Percentiles rank a stretch among this genome's conserved stretches.
Conservation (phyloP, 495 filamentous ascomycete species). For the Trichodelitschia bisporula region DNA sequence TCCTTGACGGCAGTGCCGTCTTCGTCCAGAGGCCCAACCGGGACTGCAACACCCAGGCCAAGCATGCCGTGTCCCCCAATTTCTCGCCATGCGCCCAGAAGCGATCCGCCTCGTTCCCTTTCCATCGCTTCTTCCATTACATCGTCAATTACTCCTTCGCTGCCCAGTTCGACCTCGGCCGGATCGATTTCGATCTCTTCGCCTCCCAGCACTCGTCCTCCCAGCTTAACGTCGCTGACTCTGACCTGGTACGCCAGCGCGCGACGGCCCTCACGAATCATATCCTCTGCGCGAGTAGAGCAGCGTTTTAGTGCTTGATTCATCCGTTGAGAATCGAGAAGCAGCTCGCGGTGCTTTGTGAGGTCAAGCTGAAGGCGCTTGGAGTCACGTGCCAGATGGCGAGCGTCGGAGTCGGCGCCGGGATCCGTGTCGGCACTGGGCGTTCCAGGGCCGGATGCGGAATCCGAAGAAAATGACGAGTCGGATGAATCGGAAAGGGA, state of each 20-base stretch:
- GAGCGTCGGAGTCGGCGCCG: constrained; percentile 20
- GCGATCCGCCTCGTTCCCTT: no score
- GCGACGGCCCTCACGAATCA: constrained; percentile 69
- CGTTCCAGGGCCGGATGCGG: constrained; percentile 5
- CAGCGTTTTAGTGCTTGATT: constrained; percentile 83
- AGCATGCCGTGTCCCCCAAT: no score
- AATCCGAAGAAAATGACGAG: constrained; percentile 5
- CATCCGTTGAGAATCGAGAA: constrained; percentile 75
- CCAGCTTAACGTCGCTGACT: constrained; percentile 52
- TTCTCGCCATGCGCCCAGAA: no score
- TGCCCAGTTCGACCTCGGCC: neutral
- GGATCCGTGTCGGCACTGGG: constrained; percentile 18
- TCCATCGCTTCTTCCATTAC: no score
- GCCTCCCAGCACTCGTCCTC: constrained; percentile 53
- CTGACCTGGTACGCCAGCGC: constrained; percentile 62
- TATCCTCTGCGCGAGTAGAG: constrained; percentile 59
- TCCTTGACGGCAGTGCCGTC: no score
- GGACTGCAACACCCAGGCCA: no score
- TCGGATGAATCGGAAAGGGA: constrained; percentile 14
- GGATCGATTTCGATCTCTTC: constrained; percentile 31
- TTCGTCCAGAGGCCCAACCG: no score
- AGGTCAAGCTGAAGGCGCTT: constrained; percentile 60
- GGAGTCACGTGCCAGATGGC: constrained; percentile 33
- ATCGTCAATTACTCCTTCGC: neutral
- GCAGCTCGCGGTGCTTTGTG: constrained; percentile 62